Evolutionary conservation across 148 eudicot genomes (phyloP).

Genomic region (Rhododendron mucronatum): DNA sequence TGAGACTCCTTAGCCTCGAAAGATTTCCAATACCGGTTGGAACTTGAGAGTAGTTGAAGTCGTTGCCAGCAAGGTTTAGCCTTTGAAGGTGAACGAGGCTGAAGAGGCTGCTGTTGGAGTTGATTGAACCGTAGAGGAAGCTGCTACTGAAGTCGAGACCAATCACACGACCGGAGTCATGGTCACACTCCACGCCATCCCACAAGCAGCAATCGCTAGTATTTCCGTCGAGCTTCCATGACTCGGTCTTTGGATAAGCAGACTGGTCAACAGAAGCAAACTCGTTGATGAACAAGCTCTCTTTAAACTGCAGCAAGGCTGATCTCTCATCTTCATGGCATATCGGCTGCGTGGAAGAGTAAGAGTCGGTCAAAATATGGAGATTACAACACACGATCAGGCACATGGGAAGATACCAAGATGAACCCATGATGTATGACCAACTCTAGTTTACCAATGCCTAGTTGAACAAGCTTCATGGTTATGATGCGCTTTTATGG

Average conservation of each 20-base stretch:
- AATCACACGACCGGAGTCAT: neutral
- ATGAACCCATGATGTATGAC: neutral
- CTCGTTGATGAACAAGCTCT: neutral
- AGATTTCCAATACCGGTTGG: no score
- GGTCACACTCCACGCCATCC: neutral
- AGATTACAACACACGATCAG: neutral
- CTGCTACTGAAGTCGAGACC: neutral
- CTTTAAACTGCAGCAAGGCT: no score
- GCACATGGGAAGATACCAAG: neutral
- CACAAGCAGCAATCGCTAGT: no score
- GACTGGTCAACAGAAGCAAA: neutral
- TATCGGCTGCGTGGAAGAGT: neutral
- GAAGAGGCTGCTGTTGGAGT: no score
- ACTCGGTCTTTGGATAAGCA: no score
- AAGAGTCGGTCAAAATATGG: neutral
- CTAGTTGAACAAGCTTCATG: neutral
- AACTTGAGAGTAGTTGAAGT: no score
- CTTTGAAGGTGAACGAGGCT: no score
- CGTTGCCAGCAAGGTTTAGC: no score
- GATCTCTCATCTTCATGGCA: no score
- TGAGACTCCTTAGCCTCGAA: no score
- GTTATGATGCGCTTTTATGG: neutral
- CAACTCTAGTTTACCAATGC: no score
- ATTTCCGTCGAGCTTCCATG: no score
- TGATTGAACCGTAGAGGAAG: conserved; percentile 6